These are phyloP conservation scores for Amaranthus tricolor DNA, from an alignment of 179 eudicot species.

Conservation along the genomic window DNA sequence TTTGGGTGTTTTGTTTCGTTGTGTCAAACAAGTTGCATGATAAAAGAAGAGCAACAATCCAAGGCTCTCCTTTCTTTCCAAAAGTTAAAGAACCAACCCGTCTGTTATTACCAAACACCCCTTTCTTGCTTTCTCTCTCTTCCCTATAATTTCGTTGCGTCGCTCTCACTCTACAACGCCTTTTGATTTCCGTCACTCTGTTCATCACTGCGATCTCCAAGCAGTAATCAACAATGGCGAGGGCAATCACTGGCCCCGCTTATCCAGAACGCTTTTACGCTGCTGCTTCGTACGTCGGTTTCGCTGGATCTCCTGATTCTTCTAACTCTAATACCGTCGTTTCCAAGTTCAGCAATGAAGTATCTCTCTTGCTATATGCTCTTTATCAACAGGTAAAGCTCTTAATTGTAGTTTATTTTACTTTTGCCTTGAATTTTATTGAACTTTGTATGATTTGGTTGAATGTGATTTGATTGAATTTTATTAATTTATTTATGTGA, in stretches of 20 bases:
- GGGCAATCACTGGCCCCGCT: constrained; percentile 80
- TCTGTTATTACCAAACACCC: constrained; percentile 4
- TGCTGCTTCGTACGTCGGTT: constrained; percentile 89
- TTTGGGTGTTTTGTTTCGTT: too few species aligned
- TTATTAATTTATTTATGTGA: neutral
- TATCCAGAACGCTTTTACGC: constrained; percentile 96
- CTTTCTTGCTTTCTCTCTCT: neutral
- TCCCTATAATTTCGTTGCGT: neutral
- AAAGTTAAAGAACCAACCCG: neutral
- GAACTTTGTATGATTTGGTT: neutral
- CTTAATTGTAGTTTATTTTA: neutral
- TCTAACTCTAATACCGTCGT: constrained; percentile 39
- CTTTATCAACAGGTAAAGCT: constrained; percentile 76
- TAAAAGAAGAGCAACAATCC: too few species aligned
- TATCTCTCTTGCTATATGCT: constrained; percentile 76
- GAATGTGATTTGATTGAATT: constrained; percentile 15
- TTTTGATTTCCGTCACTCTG: neutral
- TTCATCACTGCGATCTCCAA: constrained; percentile 12
- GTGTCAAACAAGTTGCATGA: too few species aligned
- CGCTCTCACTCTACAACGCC: too few species aligned
- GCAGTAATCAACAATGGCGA: constrained; percentile 43
- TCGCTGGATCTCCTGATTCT: constrained; percentile 72
- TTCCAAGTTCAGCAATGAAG: constrained; percentile 77
- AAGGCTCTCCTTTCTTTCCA: too few species aligned
- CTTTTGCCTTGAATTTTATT: neutral